These are phyloP conservation scores for Flaveria brownii DNA, from an alignment of 129 eudicot species.

Conservation along the genomic window DNA sequence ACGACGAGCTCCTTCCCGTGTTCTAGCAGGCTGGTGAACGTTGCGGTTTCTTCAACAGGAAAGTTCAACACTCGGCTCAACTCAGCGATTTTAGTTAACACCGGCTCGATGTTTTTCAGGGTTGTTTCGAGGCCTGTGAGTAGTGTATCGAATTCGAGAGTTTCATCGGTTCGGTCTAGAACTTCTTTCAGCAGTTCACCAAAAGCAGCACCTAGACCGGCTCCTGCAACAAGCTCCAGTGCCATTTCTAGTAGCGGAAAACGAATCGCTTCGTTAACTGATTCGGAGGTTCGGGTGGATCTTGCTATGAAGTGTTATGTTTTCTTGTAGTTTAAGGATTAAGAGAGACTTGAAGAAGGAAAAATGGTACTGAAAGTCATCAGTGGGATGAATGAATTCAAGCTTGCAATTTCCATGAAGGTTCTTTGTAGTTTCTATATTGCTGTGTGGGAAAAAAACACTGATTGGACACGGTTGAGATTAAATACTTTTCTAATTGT, in stretches of 20 bases:
- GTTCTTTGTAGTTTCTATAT: too few relatives aligned
- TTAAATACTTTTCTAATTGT: too few relatives aligned
- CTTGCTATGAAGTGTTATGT: background rate
- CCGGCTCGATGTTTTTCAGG: conserved; percentile 2
- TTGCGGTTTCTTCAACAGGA: background rate
- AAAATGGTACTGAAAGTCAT: too few relatives aligned
- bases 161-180: background rate
- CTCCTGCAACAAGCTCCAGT: background rate
- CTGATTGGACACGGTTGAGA: too few relatives aligned
- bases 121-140: conserved; percentile 25
- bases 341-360: background rate
- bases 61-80: background rate
- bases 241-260: background rate
- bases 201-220: conserved; percentile 23
- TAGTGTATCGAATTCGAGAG: background rate
- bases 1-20: conserved; percentile 25
- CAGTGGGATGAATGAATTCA: too few relatives aligned
- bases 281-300: too few relatives aligned
- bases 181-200: conserved; percentile 8
- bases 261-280: background rate
- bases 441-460: too few relatives aligned
- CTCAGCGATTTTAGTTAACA: background rate
- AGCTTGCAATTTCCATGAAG: too few relatives aligned
- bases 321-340: background rate
- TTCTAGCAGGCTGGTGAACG: background rate